Evolutionary conservation across 1,284 basidiomycete genomes (phyloP).

Genomic region (Macrocybe sp.): DNA sequence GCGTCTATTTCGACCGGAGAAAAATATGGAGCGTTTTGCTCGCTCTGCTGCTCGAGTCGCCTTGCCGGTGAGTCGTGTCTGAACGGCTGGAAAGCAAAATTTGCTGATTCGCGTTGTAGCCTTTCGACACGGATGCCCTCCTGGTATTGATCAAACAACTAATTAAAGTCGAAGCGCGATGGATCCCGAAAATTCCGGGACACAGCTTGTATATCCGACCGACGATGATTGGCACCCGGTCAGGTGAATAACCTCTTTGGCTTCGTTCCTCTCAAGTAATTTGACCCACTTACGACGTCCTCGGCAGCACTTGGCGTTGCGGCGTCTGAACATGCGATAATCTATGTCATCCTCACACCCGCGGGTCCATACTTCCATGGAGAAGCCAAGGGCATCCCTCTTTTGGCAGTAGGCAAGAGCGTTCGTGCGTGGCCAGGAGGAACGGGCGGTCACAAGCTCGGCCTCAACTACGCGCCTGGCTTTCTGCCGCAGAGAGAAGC

Average conservation of each 20-base stretch:
- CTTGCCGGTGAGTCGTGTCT: conserved; percentile 40
- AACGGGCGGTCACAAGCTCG: conserved; percentile 64
- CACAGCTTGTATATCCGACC: conserved; percentile 80
- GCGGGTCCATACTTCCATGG: conserved; percentile 70
- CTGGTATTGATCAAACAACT: conserved; percentile 68
- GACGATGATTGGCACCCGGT: conserved; percentile 79
- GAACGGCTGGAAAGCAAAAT: neutral
- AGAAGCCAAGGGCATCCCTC: conserved; percentile 58
- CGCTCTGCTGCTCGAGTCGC: conserved; percentile 57
- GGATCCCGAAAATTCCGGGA: conserved; percentile 68
- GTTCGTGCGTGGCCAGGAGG: conserved; percentile 86
- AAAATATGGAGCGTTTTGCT: conserved; percentile 77
- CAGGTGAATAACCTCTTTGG: conserved; percentile 30
- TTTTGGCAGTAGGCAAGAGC: conserved; percentile 64
- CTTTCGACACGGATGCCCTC: conserved; percentile 60
- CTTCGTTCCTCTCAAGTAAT: neutral
- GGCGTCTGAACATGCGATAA: conserved; percentile 62
- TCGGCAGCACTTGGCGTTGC: conserved; percentile 58
- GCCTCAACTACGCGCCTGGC: conserved; percentile 66
- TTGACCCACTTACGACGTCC: conserved; percentile 1
- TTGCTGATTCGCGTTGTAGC: conserved; percentile 27
- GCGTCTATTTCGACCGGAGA: conserved; percentile 73
- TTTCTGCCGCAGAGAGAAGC: conserved; percentile 66
- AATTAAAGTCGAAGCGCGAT: conserved; percentile 62
- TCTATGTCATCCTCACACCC: conserved; percentile 69